Conservation (phyloP, 345 rosid genomes). For the Pistacia atlantica region DNA sequence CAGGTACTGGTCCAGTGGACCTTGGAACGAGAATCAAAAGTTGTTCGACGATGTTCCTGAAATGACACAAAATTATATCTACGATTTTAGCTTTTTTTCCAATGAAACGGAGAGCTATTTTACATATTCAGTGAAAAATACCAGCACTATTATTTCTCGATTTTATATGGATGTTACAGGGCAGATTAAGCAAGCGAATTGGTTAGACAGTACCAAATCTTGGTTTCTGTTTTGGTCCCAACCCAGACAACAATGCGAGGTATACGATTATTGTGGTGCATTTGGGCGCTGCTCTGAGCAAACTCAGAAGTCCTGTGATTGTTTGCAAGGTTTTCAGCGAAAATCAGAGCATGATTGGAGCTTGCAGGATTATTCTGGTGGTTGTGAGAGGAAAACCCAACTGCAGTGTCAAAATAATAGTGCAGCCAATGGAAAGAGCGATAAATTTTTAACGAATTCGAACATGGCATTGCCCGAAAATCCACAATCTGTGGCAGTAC, state of each 20-base stretch:
- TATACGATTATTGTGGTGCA: conserved; percentile 29
- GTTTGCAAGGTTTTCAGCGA: conserved; percentile 30
- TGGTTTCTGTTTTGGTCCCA: conserved; percentile 29
- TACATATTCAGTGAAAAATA: background rate
- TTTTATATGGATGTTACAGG: conserved; percentile 2
- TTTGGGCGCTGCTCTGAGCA: conserved; percentile 21
- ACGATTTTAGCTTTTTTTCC: conserved; percentile 18
- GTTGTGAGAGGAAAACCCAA: conserved; percentile 23
- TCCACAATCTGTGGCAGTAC: background rate
- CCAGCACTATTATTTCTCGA: background rate
- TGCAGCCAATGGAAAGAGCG: conserved; percentile 3
- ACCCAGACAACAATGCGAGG: conserved; percentile 17
- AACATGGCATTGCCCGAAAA: background rate
- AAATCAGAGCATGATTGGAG: conserved; percentile 19
- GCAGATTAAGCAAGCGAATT: conserved; percentile 8
- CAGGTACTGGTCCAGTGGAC: conserved; percentile 62
- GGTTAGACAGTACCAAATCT: background rate
- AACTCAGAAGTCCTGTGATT: conserved; percentile 8
- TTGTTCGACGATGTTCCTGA: conserved; percentile 27
- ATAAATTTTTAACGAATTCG: background rate
- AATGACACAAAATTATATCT: conserved; percentile 17
- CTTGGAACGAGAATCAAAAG: conserved; percentile 41
- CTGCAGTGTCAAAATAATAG: background rate
- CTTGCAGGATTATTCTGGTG: conserved; percentile 16
- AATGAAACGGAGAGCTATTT: conserved; percentile 30